These are phyloP conservation scores for Colletotrichum noveboracense DNA, from an alignment of 2,329 filamentous ascomycete species.

Conservation along the genomic window DNA sequence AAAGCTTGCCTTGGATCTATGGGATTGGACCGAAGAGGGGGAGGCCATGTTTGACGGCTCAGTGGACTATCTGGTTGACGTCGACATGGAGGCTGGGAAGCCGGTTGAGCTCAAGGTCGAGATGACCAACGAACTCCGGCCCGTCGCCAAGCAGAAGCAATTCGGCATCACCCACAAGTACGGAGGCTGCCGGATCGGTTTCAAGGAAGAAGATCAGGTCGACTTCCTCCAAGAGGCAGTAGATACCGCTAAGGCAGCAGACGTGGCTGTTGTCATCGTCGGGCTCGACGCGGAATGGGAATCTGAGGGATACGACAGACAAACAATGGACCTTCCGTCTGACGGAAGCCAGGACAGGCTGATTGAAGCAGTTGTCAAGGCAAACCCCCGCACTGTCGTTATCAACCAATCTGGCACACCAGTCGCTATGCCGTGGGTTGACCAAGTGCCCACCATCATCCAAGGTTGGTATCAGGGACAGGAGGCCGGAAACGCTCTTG, in stretches of 20 bases:
- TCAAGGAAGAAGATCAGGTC: conserved; percentile 68
- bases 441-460: conserved; percentile 67
- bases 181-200: conserved; percentile 74
- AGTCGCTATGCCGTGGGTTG: conserved; percentile 73
- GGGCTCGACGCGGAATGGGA: conserved; percentile 79
- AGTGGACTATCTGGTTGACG: conserved; percentile 65
- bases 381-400: conserved; percentile 70
- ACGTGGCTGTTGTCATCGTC: conserved; percentile 72
- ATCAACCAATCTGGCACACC: conserved; percentile 74
- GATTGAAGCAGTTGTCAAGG: conserved; percentile 64
- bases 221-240: conserved; percentile 71
- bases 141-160: conserved; percentile 61
- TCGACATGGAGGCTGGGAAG: conserved; percentile 63
- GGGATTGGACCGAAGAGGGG: conserved; percentile 73
- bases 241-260: conserved; percentile 63
- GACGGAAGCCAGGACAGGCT: conserved; percentile 66
- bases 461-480: conserved; percentile 80
- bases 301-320: conserved; percentile 75
- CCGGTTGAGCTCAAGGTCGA: conserved; percentile 67
- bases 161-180: conserved; percentile 68
- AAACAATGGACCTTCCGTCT: conserved; percentile 73
- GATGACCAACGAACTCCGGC: conserved; percentile 71
- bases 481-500: conserved; percentile 73
- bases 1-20: conserved; percentile 65
- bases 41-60: conserved; percentile 76